Evolutionary conservation across 345 rosid species (phyloP).

Genomic region (Sapria himalayana): DNA sequence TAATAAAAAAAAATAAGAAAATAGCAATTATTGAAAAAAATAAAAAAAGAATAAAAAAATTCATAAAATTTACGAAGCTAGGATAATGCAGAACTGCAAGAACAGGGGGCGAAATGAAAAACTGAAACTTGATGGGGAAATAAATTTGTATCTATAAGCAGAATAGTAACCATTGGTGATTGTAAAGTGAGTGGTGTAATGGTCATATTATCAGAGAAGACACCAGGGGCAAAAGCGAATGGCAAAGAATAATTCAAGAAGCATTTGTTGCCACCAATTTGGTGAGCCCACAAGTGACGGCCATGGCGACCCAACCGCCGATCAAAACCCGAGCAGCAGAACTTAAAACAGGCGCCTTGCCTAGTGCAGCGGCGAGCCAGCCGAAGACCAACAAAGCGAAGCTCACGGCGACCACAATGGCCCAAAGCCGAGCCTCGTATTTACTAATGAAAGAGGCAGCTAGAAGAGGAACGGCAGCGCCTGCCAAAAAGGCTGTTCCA

Average conservation of each 20-base stretch:
- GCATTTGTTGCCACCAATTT: constrained; percentile 51
- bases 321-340: constrained; percentile 50
- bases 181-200: too few relatives aligned
- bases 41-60: too few relatives aligned
- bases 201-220: too few relatives aligned
- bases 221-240: background rate
- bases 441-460: constrained; percentile 57
- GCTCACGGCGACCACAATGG: constrained; percentile 37
- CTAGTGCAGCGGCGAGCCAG: constrained; percentile 61
- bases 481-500: constrained; percentile 54
- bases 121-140: too few relatives aligned
- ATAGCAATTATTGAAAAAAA: too few relatives aligned
- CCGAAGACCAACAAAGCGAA: constrained; percentile 47
- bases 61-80: too few relatives aligned
- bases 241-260: background rate
- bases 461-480: constrained; percentile 70
- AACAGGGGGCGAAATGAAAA: too few relatives aligned
- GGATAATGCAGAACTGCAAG: too few relatives aligned
- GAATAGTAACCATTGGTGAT: too few relatives aligned
- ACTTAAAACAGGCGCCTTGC: constrained; percentile 34
- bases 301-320: constrained; percentile 96
- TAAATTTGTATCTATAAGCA: too few relatives aligned
- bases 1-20: too few relatives aligned
- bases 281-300: constrained; percentile 63
- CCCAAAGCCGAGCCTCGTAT: constrained; percentile 38